Evolutionary conservation across 768 basidiomycete species (phyloP), one percentile per base, ranked within the genome.

Genomic region (Tricholoma saponaceum): DNA sequence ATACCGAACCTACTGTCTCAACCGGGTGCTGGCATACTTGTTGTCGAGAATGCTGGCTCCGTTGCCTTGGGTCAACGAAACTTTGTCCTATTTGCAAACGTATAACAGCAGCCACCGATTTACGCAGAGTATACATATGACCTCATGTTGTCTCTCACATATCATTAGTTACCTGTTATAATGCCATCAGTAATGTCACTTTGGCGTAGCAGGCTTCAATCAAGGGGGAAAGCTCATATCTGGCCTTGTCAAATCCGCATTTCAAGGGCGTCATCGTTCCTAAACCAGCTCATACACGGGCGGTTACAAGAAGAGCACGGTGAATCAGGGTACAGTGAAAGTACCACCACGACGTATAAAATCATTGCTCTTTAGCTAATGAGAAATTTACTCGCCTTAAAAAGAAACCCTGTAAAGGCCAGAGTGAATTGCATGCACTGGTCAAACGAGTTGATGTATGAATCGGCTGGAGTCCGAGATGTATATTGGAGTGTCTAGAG

Each of bases 11-110:
- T 0, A 90, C 90, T 0, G 82, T 85, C 8, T 90, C 89, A 13
- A 90, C 89, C 0, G 90, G 90, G 6, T 93, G 90, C 68, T 93
- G 91, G 91, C 90, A 93, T 66, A 89, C 89, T 0, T 92, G 87
- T 62, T 93, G 90, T 66, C 77, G 84, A 44, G 84, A 84, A 64
- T 93, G 90, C 69, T 93, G 90, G 90, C 70, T 93, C 32, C 83
- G 84, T n/a, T 92, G 91, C 69, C 76, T 93, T 43, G 88, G 87
- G 20, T 83, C 89, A 10, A 92, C 89, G 6, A 90, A 86, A 66
- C 78, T 92, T 14, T 93, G 90, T 67, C 90, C 90, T 0, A 92
- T 92, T 62, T 93, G 90, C 76, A 91, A 92, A 70, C 82, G 91
- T 51, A 93, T 93, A 55, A 92, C 90, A 25, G 77, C 79, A 2